Evolutionary conservation across 257 asterid genomes (phyloP).

Genomic region (Primulina huaijiensis): DNA sequence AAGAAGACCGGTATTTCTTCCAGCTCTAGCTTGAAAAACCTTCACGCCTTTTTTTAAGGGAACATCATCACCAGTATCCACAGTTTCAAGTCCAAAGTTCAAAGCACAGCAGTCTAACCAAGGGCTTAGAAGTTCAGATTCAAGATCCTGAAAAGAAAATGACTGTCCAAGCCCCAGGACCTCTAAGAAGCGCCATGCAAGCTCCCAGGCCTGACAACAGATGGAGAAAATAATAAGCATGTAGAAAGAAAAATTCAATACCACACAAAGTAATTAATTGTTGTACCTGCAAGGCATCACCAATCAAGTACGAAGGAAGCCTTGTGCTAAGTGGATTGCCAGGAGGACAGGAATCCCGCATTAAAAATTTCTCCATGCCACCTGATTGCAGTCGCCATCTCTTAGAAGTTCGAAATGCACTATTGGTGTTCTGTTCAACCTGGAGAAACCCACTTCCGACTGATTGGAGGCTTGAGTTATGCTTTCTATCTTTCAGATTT

Average conservation of each 20-base stretch:
- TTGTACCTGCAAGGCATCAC: slow-evolving; percentile 85
- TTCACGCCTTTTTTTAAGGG: slow-evolving; percentile 31
- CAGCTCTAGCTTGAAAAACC: slow-evolving; percentile 42
- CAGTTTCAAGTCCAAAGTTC: slow-evolving; percentile 33
- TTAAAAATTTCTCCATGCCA: slow-evolving; percentile 28
- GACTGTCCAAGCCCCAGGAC: slow-evolving; percentile 65
- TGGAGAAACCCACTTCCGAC: slow-evolving; percentile 75
- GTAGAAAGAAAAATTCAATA: slow-evolving; percentile 14
- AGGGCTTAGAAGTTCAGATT: slow-evolving; percentile 66
- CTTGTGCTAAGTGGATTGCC: slow-evolving; percentile 67
- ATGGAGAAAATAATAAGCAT: slow-evolving; percentile 29
- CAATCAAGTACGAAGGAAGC: slow-evolving; percentile 74
- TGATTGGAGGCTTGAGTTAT: slow-evolving; percentile 44
- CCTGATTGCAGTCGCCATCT: slow-evolving; percentile 35
- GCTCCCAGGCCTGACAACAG: slow-evolving; percentile 77
- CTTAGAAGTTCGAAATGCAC: slow-evolving; percentile 41
- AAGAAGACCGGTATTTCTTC: slow-evolving; percentile 52
- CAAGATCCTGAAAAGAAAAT: slow-evolving; percentile 73
- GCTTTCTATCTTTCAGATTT: slow-evolving; percentile 50
- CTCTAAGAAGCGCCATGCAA: slow-evolving; percentile 69
- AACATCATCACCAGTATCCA: slow-evolving; percentile 32
- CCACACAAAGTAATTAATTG: slow-evolving; percentile 18
- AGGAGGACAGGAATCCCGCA: slow-evolving; percentile 60
- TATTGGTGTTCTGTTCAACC: slow-evolving; percentile 51
- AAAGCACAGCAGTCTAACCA: slow-evolving; percentile 53